A percentile compares a stretch with the other conserved stretches of the same genome.
These are phyloP conservation scores for Cladosporium sphaerospermum DNA, from an alignment of 2,329 filamentous ascomycete genomes.

Conservation along the genomic window DNA sequence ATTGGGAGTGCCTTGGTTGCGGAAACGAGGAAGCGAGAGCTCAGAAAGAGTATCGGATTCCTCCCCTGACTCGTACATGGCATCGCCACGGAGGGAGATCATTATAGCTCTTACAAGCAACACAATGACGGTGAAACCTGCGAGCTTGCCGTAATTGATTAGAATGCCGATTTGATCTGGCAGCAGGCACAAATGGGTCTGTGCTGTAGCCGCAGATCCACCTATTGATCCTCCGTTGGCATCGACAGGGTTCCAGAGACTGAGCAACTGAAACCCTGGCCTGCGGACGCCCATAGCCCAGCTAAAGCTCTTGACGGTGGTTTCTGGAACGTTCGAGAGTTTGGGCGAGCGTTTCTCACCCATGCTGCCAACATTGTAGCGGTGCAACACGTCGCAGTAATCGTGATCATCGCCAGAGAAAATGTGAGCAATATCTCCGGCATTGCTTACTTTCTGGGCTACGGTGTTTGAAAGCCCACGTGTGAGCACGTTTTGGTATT, in stretches of 20 bases:
- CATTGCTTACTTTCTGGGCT: constrained; percentile 55
- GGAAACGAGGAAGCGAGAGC: constrained; percentile 15
- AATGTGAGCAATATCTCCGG: constrained; percentile 71
- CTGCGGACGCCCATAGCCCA: constrained; percentile 93
- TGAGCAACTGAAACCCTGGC: constrained; percentile 82
- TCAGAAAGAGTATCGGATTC: constrained; percentile 3
- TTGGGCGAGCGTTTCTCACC: constrained; percentile 28
- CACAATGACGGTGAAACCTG: constrained; percentile 46
- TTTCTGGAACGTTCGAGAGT: constrained; percentile 53
- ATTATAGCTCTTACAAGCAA: constrained; percentile 42
- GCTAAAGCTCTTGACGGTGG: constrained; percentile 90
- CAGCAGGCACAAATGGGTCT: constrained; percentile 84
- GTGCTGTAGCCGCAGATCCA: constrained; percentile 54
- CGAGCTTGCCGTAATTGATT: constrained; percentile 65
- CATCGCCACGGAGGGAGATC: constrained; percentile 23
- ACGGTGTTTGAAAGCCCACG: constrained; percentile 69
- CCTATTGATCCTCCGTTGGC: constrained; percentile 30
- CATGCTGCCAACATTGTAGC: constrained; percentile 30
- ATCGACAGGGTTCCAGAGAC: constrained; percentile 87
- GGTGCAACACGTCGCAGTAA: constrained; percentile 86
- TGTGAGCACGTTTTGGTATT: constrained; percentile 92
- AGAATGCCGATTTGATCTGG: constrained; percentile 84
- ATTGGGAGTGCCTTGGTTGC: constrained; percentile 11
- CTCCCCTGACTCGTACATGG: background rate
- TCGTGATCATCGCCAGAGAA: constrained; percentile 98